These are phyloP conservation scores for Pleurotus pulmonarius DNA, from an alignment of 768 basidiomycete species.

Conservation along the genomic window DNA sequence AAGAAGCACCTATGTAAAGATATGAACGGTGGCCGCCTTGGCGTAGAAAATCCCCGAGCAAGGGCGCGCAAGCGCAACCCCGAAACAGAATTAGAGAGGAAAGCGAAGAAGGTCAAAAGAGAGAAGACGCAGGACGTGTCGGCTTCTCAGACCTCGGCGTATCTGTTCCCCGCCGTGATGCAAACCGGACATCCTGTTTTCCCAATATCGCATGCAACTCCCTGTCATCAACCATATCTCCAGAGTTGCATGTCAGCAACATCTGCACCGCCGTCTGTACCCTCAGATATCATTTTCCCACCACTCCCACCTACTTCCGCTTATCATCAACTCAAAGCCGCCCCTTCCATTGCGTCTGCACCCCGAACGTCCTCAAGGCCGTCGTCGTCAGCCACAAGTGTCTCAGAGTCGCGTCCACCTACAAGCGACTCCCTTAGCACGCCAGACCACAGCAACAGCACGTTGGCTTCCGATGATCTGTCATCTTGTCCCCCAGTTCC, in stretches of 20 bases:
- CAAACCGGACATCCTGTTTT: slow-evolving; percentile 36
- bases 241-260: slow-evolving; percentile 45
- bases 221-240: slow-evolving; percentile 75
- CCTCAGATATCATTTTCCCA: slow-evolving; percentile 71
- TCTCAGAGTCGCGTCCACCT: too few relatives aligned
- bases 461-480: background rate
- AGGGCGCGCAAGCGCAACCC: slow-evolving; percentile 26
- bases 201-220: slow-evolving; percentile 42
- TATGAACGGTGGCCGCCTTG: slow-evolving; percentile 31
- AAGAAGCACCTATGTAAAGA: slow-evolving; percentile 58
- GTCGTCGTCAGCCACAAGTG: slow-evolving; percentile 8
- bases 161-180: slow-evolving; percentile 20
- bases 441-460: background rate
- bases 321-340: slow-evolving; percentile 12
- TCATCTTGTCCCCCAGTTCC: slow-evolving; percentile 37
- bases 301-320: slow-evolving; percentile 54
- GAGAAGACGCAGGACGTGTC: slow-evolving; percentile 26
- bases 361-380: slow-evolving; percentile 11
- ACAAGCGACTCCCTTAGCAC: too few relatives aligned
- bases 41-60: slow-evolving; percentile 26
- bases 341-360: slow-evolving; percentile 19
- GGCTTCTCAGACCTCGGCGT: slow-evolving; percentile 17
- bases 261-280: slow-evolving; percentile 34
- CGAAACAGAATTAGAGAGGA: slow-evolving; percentile 12
- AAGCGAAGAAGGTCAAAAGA: slow-evolving; percentile 44